These are phyloP conservation scores for Chenopodium berlandieri DNA, from an alignment of 148 eudicot genomes.

Conservation along the genomic window DNA sequence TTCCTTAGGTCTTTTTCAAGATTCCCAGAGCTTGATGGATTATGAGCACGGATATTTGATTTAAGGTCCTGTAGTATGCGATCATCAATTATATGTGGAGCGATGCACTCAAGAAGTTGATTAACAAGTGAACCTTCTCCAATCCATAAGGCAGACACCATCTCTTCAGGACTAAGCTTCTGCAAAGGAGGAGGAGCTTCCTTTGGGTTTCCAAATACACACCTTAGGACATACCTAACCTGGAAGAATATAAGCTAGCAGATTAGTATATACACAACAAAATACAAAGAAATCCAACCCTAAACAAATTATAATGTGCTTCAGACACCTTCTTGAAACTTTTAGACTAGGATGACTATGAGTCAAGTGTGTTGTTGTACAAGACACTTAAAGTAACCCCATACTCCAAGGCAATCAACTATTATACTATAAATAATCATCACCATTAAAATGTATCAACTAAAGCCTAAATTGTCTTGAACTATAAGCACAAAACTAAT, in stretches of 20 bases:
- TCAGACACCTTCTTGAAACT: neutral
- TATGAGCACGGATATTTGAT: slow-evolving; percentile 65
- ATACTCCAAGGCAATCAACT: neutral
- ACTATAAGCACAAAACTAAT: neutral
- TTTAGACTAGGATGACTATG: too few species aligned
- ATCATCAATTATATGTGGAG: slow-evolving; percentile 67
- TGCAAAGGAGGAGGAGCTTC: slow-evolving; percentile 92
- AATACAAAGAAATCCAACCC: neutral
- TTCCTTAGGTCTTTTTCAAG: slow-evolving; percentile 60
- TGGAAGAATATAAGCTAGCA: slow-evolving; percentile 26
- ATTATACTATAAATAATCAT: too few species aligned
- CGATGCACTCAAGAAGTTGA: slow-evolving; percentile 71
- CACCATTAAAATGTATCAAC: too few species aligned
- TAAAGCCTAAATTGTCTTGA: too few species aligned
- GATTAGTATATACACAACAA: neutral
- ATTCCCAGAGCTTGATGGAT: slow-evolving; percentile 70
- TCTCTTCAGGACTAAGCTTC: slow-evolving; percentile 76
- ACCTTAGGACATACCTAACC: slow-evolving; percentile 92
- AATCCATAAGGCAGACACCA: slow-evolving; percentile 71
- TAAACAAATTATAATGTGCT: neutral
- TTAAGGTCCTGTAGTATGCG: slow-evolving; percentile 52
- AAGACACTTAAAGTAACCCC: neutral
- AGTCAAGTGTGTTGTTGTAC: neutral
- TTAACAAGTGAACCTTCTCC: slow-evolving; percentile 82
- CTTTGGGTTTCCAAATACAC: slow-evolving; percentile 94